Conservation (phyloP, 1,139 yeast species). For the Magnusiomyces sp. region DNA sequence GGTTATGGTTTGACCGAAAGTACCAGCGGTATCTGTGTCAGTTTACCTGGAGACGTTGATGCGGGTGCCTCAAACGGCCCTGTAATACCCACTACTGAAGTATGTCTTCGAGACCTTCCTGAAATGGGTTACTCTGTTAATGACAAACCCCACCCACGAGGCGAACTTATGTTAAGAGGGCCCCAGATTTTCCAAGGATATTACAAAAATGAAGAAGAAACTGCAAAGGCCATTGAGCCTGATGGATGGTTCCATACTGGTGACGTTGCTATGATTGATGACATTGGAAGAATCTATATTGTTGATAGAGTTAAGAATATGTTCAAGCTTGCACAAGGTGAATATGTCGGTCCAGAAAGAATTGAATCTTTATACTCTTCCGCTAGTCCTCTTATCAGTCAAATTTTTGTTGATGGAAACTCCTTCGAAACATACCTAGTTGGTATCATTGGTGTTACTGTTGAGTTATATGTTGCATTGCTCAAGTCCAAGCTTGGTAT, state of each 20-base stretch:
- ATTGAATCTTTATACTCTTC: constrained; percentile 58
- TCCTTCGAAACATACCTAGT: constrained; percentile 51
- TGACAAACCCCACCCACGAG: constrained; percentile 40
- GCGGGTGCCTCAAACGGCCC: constrained; percentile 54
- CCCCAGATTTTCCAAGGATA: constrained; percentile 55
- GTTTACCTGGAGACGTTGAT: constrained; percentile 39
- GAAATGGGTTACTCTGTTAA: constrained; percentile 56
- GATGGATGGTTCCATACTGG: constrained; percentile 77
- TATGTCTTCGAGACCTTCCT: constrained; percentile 56
- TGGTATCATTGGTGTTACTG: constrained; percentile 56
- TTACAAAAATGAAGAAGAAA: constrained; percentile 48
- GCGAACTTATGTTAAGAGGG: constrained; percentile 60
- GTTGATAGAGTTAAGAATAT: constrained; percentile 74
- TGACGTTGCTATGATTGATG: constrained; percentile 53
- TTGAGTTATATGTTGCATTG: constrained; percentile 28
- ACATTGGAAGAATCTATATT: constrained; percentile 48
- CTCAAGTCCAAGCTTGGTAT: constrained; percentile 23
- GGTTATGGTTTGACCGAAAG: constrained; percentile 77
- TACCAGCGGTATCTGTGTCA: constrained; percentile 51
- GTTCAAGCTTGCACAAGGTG: constrained; percentile 74
- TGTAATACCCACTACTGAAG: constrained; percentile 43
- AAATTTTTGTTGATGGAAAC: constrained; percentile 62
- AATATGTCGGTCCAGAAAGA: constrained; percentile 71
- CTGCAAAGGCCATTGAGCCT: constrained; percentile 43
- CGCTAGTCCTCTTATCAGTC: constrained; percentile 43